Evolutionary conservation across 2,329 filamentous ascomycete genomes (phyloP), one percentile per base, ranked within the genome.

Genomic region (Periconia macrospinosa): DNA sequence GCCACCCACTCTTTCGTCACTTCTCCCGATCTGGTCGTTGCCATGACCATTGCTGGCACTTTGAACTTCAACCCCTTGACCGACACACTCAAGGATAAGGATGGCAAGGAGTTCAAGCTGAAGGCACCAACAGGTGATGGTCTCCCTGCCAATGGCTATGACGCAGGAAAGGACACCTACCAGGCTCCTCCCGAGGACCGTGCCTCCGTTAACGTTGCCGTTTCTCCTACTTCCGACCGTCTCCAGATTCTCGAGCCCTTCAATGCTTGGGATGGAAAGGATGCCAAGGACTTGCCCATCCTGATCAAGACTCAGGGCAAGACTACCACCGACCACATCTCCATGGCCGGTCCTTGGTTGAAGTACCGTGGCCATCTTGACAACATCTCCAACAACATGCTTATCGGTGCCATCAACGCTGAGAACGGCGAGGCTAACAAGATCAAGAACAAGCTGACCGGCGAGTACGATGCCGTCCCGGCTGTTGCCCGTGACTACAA

Each of bases 371-470:
- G 93, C 59, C 93, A 97, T 76, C 84, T 97, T 71, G 93, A 97
- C 86, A 97, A 97, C 86, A 97, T 97, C 81, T 97, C 92, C 75
- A 97, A 97, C 87, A 97, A 97, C 86, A 96, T 97, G 91, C 80
- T 97, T 76, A 97, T 97, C 68, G 93, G 93, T 81, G 94, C 94
- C 71, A 91, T 92, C 81, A 99, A 97, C 81, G 87, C 89, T 70
- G 92, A 90, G 72, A 99, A 97, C 79, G 91, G 88, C 56, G 91
- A 97, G 83, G 92, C 92, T 70, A 99, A 99, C 87, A 96, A 95
- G 84, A 82, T 99, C 77, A 89, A 91, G 84, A 97, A 99, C 86
- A 80, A 85, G 78, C 87, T 89, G 70, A 96, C 83, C 59, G 90
- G 88, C 68, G 86, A 92, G 65, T 93, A 86, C 76, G 92, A 88